Evolutionary conservation across 208 protist genomes (phyloP).

Genomic region (Trypanosoma mega): DNA sequence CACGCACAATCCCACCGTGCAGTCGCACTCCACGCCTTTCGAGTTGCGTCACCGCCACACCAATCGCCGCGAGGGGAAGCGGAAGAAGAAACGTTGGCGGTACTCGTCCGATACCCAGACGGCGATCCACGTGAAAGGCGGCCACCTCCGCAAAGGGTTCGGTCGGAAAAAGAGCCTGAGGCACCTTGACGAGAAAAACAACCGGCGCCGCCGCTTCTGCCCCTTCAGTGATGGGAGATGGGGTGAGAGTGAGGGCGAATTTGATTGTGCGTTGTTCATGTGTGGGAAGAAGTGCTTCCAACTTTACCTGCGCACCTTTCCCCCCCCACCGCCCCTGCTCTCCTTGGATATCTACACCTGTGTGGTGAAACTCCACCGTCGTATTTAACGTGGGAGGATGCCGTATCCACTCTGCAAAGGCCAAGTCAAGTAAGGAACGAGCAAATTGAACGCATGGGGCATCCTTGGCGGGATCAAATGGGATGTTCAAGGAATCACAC

Average conservation of each 20-base stretch:
- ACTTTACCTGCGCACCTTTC: slow-evolving; percentile 10
- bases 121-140: slow-evolving; percentile 26
- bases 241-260: no score
- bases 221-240: no score
- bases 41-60: neutral
- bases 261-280: slow-evolving; percentile 36
- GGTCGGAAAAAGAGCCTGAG: slow-evolving; percentile 22
- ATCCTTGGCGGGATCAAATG: slow-evolving; percentile 15
- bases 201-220: no score
- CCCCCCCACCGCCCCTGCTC: neutral
- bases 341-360: no score
- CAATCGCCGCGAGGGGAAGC: slow-evolving; percentile 8
- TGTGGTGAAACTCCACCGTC: no score
- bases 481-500: slow-evolving; percentile 18
- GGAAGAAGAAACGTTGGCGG: slow-evolving; percentile 26
- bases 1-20: neutral
- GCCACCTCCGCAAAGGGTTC: slow-evolving; percentile 31
- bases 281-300: slow-evolving; percentile 14
- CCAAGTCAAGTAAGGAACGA: neutral
- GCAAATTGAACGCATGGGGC: slow-evolving; percentile 10
- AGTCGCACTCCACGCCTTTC: neutral
- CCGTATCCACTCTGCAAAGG: no score
- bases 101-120: slow-evolving; percentile 26
- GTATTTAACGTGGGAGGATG: no score
- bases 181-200: slow-evolving; percentile 31